Evolutionary conservation across 225 moss, liverwort and hornwort genomes (phyloP).

Genomic region (Takakia lepidozioides): DNA sequence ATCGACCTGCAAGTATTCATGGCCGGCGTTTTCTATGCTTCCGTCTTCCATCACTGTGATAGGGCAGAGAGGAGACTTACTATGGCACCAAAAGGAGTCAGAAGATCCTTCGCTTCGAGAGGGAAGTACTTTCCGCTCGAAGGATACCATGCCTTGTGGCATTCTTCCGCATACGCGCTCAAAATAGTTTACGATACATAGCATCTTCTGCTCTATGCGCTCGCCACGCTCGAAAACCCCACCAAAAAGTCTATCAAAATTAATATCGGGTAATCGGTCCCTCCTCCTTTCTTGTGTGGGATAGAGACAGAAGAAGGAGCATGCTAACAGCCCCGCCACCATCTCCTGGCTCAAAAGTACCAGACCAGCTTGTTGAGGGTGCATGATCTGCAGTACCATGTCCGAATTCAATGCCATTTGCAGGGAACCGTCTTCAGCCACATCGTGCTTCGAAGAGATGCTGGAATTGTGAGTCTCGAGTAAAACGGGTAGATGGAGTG

Average conservation of each 20-base stretch:
- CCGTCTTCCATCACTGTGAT: constrained; percentile 44
- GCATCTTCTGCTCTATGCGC: constrained; percentile 55
- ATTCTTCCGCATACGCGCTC: constrained; percentile 39
- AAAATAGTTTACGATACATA: constrained; percentile 64
- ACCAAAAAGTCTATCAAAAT: constrained; percentile 63
- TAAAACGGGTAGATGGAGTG: constrained; percentile 50
- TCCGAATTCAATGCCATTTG: constrained; percentile 7
- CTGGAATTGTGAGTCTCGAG: constrained; percentile 33
- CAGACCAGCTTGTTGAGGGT: constrained; percentile 53
- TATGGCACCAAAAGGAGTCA: constrained; percentile 54
- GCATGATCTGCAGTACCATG: constrained; percentile 49
- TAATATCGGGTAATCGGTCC: constrained; percentile 42
- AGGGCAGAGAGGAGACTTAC: constrained; percentile 35
- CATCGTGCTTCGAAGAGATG: constrained; percentile 7
- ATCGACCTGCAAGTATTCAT: constrained; percentile 57
- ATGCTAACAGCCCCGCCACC: constrained; percentile 73
- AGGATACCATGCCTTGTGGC: constrained; percentile 66
- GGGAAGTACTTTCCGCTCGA: constrained; percentile 53
- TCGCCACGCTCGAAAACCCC: constrained; percentile 44
- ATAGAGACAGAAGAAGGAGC: constrained; percentile 78
- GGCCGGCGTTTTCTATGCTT: constrained; percentile 47
- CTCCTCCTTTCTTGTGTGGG: constrained; percentile 37
- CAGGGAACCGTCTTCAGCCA: not conserved
- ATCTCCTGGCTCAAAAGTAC: constrained; percentile 61
- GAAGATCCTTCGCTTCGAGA: constrained; percentile 20